Conservation (phyloP, 2,329 filamentous ascomycete species). For the Cladosporium sp. region DNA sequence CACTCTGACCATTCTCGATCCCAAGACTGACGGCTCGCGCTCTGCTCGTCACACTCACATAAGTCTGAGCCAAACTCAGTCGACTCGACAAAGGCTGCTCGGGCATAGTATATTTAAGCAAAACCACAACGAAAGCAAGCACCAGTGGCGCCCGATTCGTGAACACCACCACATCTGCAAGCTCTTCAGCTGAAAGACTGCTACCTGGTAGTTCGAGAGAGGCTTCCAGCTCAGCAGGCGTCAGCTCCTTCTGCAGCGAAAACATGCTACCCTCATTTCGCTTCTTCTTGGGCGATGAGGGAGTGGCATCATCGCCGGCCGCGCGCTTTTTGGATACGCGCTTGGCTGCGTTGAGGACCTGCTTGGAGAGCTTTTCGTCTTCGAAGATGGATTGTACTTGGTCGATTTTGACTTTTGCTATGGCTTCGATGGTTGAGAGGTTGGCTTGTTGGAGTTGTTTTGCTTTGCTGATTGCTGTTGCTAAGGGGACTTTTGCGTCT, state of each 20-base stretch:
- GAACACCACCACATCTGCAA: conserved; percentile 60
- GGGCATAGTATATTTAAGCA: conserved; percentile 79
- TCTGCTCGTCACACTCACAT: conserved; percentile 78
- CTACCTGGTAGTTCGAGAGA: conserved; percentile 61
- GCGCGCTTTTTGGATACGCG: conserved; percentile 56
- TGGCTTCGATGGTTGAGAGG: conserved; percentile 46
- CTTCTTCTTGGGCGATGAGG: conserved; percentile 38
- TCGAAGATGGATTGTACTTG: conserved; percentile 46
- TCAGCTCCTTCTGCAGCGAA: conserved; percentile 29
- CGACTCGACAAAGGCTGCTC: conserved; percentile 82
- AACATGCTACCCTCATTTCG: conserved; percentile 33
- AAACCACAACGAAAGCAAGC: conserved; percentile 72
- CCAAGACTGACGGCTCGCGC: conserved; percentile 75
- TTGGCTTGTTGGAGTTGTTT: conserved; percentile 54
- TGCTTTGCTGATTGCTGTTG: conserved; percentile 55
- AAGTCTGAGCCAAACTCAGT: conserved; percentile 77
- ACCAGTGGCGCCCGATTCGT: conserved; percentile 83
- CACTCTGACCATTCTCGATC: conserved; percentile 63
- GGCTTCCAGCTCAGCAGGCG: conserved; percentile 61
- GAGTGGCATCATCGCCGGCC: conserved; percentile 38
- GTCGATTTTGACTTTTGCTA: conserved; percentile 51
- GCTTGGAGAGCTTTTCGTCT: conserved; percentile 58
- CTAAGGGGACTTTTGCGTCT: conserved; percentile 58
- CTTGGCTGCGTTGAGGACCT: conserved; percentile 59
- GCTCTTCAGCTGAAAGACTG: conserved; percentile 57